These are phyloP conservation scores for Furcasterigmium sp. DNA, from an alignment of 2,329 filamentous ascomycete genomes.

Conservation along the genomic window DNA sequence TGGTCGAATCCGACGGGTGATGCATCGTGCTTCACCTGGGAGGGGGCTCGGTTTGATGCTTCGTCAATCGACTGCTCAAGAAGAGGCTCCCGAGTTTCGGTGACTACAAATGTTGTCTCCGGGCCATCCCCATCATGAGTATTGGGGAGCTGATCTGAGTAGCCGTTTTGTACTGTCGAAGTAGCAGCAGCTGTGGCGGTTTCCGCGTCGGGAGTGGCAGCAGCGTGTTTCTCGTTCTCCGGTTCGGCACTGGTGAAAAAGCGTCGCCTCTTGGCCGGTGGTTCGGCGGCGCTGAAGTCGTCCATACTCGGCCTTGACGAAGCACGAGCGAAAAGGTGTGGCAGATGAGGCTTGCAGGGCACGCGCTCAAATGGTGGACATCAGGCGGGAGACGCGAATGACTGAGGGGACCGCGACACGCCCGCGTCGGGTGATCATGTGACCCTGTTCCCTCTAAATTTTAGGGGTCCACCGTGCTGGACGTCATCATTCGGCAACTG, in stretches of 20 bases:
- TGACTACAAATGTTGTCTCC: no score
- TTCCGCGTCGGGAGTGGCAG: conserved; percentile 5
- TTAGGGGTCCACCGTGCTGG: no score
- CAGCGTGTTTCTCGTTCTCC: no score
- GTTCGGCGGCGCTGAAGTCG: conserved; percentile 30
- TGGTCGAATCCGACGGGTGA: conserved; percentile 45
- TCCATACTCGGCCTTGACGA: no score
- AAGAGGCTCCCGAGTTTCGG: conserved; percentile 10
- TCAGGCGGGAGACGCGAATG: conserved; percentile 30
- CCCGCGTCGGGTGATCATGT: conserved; percentile 33
- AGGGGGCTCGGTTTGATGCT: conserved; percentile 10
- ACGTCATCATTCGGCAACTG: no score
- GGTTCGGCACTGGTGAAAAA: no score
- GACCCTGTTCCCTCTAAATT: conserved; percentile 21
- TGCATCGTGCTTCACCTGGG: conserved; percentile 15
- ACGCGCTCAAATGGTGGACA: neutral
- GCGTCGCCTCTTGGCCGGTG: conserved; percentile 40
- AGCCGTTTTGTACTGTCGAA: no score
- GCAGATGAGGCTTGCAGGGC: neutral
- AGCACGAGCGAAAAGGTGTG: no score
- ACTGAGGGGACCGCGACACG: conserved; percentile 20
- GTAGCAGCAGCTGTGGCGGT: conserved; percentile 31
- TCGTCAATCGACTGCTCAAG: conserved; percentile 14
- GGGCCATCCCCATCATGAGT: no score
- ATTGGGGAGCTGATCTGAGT: no score